A percentile compares a stretch with the other conserved stretches of the same genome.
Evolutionary conservation across 768 basidiomycete genomes (phyloP).

Genomic region (Tricholoma flavovirens): DNA sequence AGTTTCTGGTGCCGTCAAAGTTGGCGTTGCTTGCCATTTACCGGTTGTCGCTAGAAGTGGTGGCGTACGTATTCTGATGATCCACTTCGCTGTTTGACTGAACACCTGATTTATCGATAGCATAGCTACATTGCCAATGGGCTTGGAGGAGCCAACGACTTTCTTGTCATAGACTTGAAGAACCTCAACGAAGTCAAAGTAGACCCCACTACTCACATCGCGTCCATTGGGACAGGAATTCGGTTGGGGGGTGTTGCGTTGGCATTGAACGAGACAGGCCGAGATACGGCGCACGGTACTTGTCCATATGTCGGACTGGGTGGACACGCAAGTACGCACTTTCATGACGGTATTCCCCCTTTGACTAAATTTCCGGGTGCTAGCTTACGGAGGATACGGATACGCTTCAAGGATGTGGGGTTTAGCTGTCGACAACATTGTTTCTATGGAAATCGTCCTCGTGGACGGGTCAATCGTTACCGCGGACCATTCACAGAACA

Average conservation of each 20-base stretch:
- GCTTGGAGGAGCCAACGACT: constrained; percentile 34
- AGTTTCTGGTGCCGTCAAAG: background rate
- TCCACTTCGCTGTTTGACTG: background rate
- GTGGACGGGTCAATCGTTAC: constrained; percentile 28
- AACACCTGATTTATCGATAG: constrained; percentile 9
- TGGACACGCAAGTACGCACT: constrained; percentile 34
- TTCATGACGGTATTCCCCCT: background rate
- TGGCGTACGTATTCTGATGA: background rate
- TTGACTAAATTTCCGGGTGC: background rate
- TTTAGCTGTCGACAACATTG: constrained; percentile 28
- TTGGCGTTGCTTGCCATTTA: background rate
- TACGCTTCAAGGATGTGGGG: constrained; percentile 33
- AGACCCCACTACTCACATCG: constrained; percentile 22
- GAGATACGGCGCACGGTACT: constrained; percentile 38
- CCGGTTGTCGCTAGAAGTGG: background rate
- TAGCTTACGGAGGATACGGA: constrained; percentile 28
- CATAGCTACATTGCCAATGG: constrained; percentile 43
- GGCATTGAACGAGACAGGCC: constrained; percentile 29
- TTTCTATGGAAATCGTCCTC: constrained; percentile 26
- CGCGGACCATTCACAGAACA: background rate
- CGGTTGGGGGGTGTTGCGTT: constrained; percentile 12
- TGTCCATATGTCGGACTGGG: constrained; percentile 43
- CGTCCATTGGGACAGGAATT: constrained; percentile 11
- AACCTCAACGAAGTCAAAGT: constrained; percentile 30
- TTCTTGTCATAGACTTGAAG: constrained; percentile 36